Conservation (phyloP, 2,329 filamentous ascomycete species). For the Macrophomina pseudophaseolina region DNA sequence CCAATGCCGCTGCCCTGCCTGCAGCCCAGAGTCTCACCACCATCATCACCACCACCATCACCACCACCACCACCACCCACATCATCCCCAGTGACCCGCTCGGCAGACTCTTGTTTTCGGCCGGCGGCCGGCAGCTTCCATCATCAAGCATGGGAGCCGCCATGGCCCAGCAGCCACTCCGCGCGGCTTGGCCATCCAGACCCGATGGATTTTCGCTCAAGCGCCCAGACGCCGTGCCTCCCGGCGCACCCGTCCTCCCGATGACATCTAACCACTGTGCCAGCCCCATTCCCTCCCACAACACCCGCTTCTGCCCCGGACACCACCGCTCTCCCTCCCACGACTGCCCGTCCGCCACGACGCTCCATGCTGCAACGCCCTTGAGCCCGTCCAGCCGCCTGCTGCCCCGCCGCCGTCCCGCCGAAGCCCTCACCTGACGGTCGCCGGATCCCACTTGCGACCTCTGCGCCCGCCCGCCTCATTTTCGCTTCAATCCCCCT, state of each 20-base stretch:
- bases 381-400: background rate
- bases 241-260: conserved; percentile 24
- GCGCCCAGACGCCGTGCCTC: conserved; percentile 24
- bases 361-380: conserved; percentile 1
- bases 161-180: conserved; percentile 2
- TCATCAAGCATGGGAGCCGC: conserved; percentile 11
- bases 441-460: conserved; percentile 5
- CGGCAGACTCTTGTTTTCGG: background rate
- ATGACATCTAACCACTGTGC: conserved; percentile 24
- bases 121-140: background rate
- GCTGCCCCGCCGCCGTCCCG: conserved; percentile 1
- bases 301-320: background rate
- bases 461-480: conserved; percentile 21
- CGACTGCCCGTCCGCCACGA: background rate
- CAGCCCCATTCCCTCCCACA: conserved; percentile 16
- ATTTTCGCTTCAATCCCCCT: conserved; percentile 10
- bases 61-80: conserved; percentile 5
- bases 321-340: background rate
- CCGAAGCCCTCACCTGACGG: conserved; percentile 12
- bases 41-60: background rate
- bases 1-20: background rate
- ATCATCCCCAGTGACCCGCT: conserved; percentile 5
- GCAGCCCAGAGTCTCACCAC: conserved; percentile 7
- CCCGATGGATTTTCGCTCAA: conserved; percentile 24
- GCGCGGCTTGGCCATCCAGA: conserved; percentile 23